Evolutionary conservation across 78 protist genomes (phyloP), one percentile per base, ranked within the genome.

Genomic region (Dictyostelium citrinum): DNA sequence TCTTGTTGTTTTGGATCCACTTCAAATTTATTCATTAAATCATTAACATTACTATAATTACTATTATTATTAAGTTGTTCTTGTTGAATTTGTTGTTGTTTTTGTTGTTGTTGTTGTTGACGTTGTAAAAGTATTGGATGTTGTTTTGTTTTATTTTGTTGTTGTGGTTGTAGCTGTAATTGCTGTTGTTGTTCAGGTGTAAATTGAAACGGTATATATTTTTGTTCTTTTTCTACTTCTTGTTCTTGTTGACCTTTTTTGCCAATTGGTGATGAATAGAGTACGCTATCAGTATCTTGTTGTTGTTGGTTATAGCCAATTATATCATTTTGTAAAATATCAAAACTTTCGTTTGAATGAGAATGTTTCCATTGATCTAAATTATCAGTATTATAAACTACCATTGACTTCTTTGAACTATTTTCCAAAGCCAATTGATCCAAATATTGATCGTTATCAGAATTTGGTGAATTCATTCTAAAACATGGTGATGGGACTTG

Each of bases 401-500:
- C 43, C 43, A 33, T 3, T 41, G 81, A 41, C n/a, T 75, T 75
- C 16, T 75, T 75, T 39, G 43, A 39, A n/a, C 35, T 41, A 41
- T 75, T 35, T 41, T 75, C 81, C 4, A 35, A n/a, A 11, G 81
- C n/a, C 9, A 43, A 39, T 39, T 75, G 49, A 11, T 75, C 81
- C 51, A n/a, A 75, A 43, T 11, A 41, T 29, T 72, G 79, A 33
- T 72, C 55, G 12, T 41, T 41, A 33, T 35, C 55, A 33, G 14
- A n/a, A 75, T 41, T 75, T 14, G 77, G 22, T 17, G 81, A 9
- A 11, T 7, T 17, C 14, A 20, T 75, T 80, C 35, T 55, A 80
- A 80, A 80, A 80, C 70, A 80, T 11, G 84, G 49, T 22, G 84
- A 29, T 31, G 84, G 84, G 20, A 17, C 39, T 55, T 55, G 24